Evolutionary conservation across 1,284 basidiomycete genomes (phyloP), one percentile per base, ranked within the genome.

Genomic region (Cryptococcus wingfieldii): DNA sequence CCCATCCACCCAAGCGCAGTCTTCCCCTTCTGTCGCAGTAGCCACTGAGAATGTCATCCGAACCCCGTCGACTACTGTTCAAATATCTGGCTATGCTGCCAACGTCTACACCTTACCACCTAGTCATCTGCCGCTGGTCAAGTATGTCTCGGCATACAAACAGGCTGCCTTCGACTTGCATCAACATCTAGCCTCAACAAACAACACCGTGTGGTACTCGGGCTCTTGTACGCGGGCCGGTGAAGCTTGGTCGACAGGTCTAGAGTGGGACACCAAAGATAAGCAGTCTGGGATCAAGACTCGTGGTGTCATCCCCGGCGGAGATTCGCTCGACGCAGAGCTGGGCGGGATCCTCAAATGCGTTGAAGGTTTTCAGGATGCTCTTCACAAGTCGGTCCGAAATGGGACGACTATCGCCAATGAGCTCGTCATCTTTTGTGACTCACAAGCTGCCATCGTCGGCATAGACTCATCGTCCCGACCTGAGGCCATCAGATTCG

Each of bases 241-340:
- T 19, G 75, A 76, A 64, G 73, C 70, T 3, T 77, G 75, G 75
- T 74, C 63, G 10, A 67, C 75, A 0, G 74, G 74, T 4, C 60
- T 76, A 9, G 72, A 77, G 56, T 77, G 75, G 75, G 67, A 69
- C 19, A 58, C 69, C 16, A 60, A 69, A 23, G 57, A 61, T 2
- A 64, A 64, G 31, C 63, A 61, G 50, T 72, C 71, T 0, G 73
- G 73, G 7, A 67, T 60, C 18, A 76, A 73, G 58, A 70, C 75
- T 58, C 60, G 75, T 41, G 70, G 66, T 2, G 66, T 65, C 45
- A 60, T 72, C 6, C 63, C 65, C 9, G 61, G 60, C n/a, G 68
- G 63, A 4, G 72, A 75, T 56, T 61, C 69, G 2, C 66, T 76
- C 2, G 74, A 76, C 27, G 65, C 71, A 7, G 75, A 77, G 56